Percentiles rank a stretch among this genome's conserved stretches.
Evolutionary conservation across 2,329 filamentous ascomycete species (phyloP).

Genomic region (Alternaria triticimaculans): DNA sequence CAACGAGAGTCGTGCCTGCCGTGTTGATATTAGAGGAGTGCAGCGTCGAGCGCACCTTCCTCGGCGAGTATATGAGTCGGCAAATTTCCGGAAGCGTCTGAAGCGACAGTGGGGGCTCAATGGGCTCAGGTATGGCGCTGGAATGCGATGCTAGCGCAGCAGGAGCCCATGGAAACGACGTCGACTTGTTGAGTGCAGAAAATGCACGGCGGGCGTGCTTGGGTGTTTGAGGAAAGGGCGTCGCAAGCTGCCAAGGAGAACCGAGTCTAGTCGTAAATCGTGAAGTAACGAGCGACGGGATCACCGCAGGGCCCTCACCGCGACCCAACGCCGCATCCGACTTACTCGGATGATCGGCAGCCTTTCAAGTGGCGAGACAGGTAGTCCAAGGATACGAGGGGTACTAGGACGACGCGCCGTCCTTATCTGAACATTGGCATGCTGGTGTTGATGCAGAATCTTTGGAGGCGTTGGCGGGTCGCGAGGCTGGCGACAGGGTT

Average conservation of each 20-base stretch:
- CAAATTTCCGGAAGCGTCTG: slow-evolving; percentile 3
- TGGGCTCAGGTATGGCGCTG: not conserved
- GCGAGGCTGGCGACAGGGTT: slow-evolving; percentile 14
- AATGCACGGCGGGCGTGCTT: slow-evolving; percentile 10
- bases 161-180: slow-evolving; percentile 1
- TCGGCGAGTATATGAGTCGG: not conserved
- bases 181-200: slow-evolving; percentile 6
- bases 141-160: not conserved
- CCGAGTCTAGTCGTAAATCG: slow-evolving; percentile 16
- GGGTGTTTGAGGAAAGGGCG: slow-evolving; percentile 17
- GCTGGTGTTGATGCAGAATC: slow-evolving; percentile 2
- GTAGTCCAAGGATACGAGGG: not conserved
- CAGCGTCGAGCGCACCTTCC: slow-evolving; percentile 6
- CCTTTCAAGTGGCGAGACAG: not conserved
- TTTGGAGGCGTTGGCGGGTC: not conserved
- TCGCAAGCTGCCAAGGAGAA: slow-evolving; percentile 32
- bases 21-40: not conserved
- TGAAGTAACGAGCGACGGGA: slow-evolving; percentile 22
- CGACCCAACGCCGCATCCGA: slow-evolving; percentile 2
- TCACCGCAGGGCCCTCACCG: slow-evolving; percentile 8
- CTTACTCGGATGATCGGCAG: slow-evolving; percentile 11
- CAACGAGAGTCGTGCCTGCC: slow-evolving; percentile 4
- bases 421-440: not conserved
- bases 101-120: slow-evolving; percentile 10
- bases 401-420: not conserved